A percentile compares a stretch with the other conserved stretches of the same genome.
Evolutionary conservation across 352 stramenopile species (phyloP).

Genomic region (Globisporangium iwayamae): DNA sequence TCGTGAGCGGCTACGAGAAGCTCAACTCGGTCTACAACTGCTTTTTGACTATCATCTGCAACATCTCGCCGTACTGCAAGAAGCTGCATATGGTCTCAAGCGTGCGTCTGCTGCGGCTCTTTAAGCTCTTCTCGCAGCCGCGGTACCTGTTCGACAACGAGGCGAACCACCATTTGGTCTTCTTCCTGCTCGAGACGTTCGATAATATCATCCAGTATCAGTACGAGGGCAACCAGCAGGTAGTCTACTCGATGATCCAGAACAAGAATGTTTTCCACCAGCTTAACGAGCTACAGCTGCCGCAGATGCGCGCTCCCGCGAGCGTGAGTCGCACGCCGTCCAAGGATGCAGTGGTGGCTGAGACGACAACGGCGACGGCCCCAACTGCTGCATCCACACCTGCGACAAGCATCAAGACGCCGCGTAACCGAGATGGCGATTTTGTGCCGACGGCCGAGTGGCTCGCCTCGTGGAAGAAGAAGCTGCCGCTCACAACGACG

Average conservation of each 20-base stretch:
- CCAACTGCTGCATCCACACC: background rate
- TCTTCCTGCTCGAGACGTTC: conserved; percentile 97
- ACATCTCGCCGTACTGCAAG: conserved; percentile 98
- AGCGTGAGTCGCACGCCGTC: conserved; percentile 1
- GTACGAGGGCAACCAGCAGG: conserved; percentile 94
- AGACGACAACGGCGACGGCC: background rate
- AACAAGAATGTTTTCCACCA: conserved; percentile 94
- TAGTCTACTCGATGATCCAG: conserved; percentile 98
- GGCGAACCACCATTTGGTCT: conserved; percentile 94
- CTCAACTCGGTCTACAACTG: conserved; percentile 97
- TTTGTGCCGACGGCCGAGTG: conserved; percentile 92
- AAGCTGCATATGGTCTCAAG: conserved; percentile 93
- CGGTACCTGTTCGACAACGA: conserved; percentile 94
- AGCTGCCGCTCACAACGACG: conserved; percentile 94
- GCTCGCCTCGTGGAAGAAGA: conserved; percentile 93
- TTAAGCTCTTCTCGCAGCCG: conserved; percentile 96
- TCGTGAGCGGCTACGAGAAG: conserved; percentile 96
- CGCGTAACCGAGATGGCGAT: conserved; percentile 42
- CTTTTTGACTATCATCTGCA: conserved; percentile 99
- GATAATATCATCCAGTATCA: conserved; percentile 99
- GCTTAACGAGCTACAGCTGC: conserved; percentile 86
- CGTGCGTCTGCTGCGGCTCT: conserved; percentile 96
- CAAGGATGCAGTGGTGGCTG: conserved; percentile 7
- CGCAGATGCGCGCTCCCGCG: conserved; percentile 66
- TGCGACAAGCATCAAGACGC: conserved; percentile 18